Evolutionary conservation across 148 eudicot species (phyloP).

Genomic region (Drosera capensis): DNA sequence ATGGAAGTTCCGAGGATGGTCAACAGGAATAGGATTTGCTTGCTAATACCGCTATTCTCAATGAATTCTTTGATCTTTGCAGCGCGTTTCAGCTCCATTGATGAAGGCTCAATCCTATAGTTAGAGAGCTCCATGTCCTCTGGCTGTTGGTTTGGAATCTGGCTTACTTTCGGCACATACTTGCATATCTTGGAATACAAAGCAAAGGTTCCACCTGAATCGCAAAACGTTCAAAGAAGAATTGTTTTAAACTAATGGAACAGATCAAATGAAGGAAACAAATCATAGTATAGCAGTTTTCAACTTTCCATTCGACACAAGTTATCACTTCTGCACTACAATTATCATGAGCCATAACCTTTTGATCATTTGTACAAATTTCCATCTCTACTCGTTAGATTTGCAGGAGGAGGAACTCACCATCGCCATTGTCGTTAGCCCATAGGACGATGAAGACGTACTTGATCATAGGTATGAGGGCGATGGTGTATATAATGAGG

Average conservation of each 20-base stretch:
- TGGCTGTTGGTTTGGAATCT: background rate
- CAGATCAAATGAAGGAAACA: background rate
- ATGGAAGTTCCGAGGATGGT: slow-evolving; percentile 26
- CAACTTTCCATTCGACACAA: too few relatives aligned
- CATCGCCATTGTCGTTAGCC: slow-evolving; percentile 36
- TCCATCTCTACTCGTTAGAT: too few relatives aligned
- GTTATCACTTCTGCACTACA: background rate
- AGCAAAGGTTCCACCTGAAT: slow-evolving; percentile 31
- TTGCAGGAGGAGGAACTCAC: slow-evolving; percentile 8
- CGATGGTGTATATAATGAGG: slow-evolving; percentile 20
- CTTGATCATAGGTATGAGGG: slow-evolving; percentile 22
- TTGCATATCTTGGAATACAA: slow-evolving; percentile 20
- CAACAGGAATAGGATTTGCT: slow-evolving; percentile 12
- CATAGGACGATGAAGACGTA: slow-evolving; percentile 26
- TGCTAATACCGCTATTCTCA: slow-evolving; percentile 13
- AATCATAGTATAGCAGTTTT: too few relatives aligned
- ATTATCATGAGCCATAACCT: accelerated
- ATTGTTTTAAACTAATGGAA: background rate
- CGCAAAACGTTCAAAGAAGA: background rate
- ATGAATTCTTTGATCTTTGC: slow-evolving; percentile 10
- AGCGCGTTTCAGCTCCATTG: background rate
- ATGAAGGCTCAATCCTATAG: background rate
- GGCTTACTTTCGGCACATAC: slow-evolving; percentile 22
- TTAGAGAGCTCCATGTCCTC: background rate
- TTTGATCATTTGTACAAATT: background rate